Base-by-base conservation (phyloP, 176 grass and related monocot genomes). In the Elaeis guineensis region DNA sequence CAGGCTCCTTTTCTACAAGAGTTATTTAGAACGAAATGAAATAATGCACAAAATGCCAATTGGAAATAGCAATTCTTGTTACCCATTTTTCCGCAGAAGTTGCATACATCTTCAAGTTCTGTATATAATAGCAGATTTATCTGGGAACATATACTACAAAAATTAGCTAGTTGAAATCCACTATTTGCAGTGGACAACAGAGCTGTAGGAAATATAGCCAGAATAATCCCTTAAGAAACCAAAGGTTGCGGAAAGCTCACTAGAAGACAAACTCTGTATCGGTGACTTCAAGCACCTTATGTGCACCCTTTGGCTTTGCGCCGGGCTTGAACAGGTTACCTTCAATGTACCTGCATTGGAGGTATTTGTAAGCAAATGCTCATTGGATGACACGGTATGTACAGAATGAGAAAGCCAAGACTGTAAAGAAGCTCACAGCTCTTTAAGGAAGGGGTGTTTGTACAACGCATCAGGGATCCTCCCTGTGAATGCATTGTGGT, bases 391-490 rank as follows among this genome's bases (percentile, higher is more conserved):
- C 19, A 70, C 7, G 25, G 22, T 54, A 16, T 67, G 24, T 75
- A 49, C 56, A 51, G 20, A 57, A 54, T 9, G 66, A 28, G 16
- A 25, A 62, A 65, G 18, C 25, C 21, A 49, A 16, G 35, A 25
- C 11, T 68, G 39, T 61, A 0, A 0, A 78, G 66, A 62, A 72
- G 59, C 84, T 74, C 75, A 98, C 93, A 98, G 59, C 55, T 98
- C 88, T 71, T 98, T 92, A 71, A 98, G 61, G 63, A 83, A 92
- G 32, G 81, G 84, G 69, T 92, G 79, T 63, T 81, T 98, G 84
- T 98, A 98, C 25, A 98, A 67, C 65, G 81, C 81, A 83, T 98
- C 84, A 14, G 82, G 87, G 63, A 98, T 86, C 85, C 85, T 90
- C 17, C 93, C 88, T 30, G 83, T 92, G 77, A 92, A 98, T 48